A percentile compares a stretch with the other conserved stretches of the same genome.
phyloP scores from a whole-genome alignment of 2,329 filamentous ascomycete genomes.

The Cladosporium sp. region DNA sequence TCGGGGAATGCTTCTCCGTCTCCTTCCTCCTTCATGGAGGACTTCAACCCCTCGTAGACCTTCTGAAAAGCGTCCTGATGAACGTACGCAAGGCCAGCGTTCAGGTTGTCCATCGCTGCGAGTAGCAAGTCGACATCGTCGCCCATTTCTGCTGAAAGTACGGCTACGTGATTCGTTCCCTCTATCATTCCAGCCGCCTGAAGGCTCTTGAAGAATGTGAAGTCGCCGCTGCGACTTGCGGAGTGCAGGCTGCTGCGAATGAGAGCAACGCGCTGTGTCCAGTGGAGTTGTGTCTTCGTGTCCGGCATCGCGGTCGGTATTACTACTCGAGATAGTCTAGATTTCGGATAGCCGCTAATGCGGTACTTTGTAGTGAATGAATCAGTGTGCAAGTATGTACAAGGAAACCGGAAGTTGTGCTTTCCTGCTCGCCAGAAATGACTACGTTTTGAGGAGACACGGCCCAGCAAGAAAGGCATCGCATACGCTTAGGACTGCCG shows the following conservation, averaged over 20 bases:
- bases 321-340: background rate
- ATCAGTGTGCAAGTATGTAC: background rate
- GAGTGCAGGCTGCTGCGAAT: constrained; percentile 48
- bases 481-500: background rate
- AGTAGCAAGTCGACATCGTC: constrained; percentile 46
- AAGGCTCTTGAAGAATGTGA: constrained; percentile 49
- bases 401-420: background rate
- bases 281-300: constrained; percentile 41
- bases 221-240: constrained; percentile 46
- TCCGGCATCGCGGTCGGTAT: constrained; percentile 25
- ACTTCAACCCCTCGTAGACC: constrained; percentile 46
- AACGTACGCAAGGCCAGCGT: constrained; percentile 47
- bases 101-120: constrained; percentile 48
- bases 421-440: constrained; percentile 2
- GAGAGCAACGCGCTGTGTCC: constrained; percentile 48
- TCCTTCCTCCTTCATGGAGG: constrained; percentile 31
- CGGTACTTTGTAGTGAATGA: background rate
- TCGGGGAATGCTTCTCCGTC: constrained; percentile 31
- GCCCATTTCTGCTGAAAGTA: constrained; percentile 41
- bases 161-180: constrained; percentile 48
- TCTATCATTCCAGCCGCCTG: constrained; percentile 47
- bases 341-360: background rate
- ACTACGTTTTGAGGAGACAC: background rate
- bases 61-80: constrained; percentile 50
- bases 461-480: background rate